Conservation (phyloP, 2,329 filamentous ascomycete genomes). For the Botryotinia convoluta region DNA sequence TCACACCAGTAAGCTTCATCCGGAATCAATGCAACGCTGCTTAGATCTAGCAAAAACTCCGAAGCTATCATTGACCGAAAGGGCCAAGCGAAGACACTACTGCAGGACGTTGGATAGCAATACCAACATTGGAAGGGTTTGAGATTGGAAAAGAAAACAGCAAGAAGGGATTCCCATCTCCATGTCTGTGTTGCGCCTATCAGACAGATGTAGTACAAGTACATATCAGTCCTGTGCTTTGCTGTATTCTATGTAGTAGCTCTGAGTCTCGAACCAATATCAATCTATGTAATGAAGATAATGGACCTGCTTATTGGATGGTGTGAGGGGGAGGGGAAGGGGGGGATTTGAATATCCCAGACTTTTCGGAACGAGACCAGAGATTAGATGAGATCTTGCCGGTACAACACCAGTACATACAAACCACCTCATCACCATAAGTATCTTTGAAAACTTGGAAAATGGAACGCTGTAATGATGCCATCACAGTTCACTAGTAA, state of each 20-base stretch:
- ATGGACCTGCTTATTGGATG: neutral
- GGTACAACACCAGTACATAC: neutral
- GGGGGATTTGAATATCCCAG: neutral
- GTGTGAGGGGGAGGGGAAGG: neutral
- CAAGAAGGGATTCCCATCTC: conserved; percentile 5
- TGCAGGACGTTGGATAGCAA: conserved; percentile 5
- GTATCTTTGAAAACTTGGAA: neutral
- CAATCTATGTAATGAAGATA: neutral
- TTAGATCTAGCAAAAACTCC: conserved; percentile 1
- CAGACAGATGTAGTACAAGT: neutral
- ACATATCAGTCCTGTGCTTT: neutral
- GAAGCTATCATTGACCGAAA: neutral
- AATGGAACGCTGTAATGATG: conserved; percentile 21
- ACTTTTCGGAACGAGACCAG: conserved; percentile 5
- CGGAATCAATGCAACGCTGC: neutral
- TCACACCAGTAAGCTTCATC: neutral
- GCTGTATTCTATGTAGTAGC: neutral
- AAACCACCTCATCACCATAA: neutral
- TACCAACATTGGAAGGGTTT: neutral
- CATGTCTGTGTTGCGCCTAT: neutral
- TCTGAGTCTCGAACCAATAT: neutral
- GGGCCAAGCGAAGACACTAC: neutral
- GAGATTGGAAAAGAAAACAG: neutral
- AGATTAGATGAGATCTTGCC: conserved; percentile 29
- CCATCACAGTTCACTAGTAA: conserved; percentile 5